Percentiles rank a stretch among this genome's conserved stretches.
phyloP scores from a whole-genome alignment of 1,139 yeast species.

The Pichia norvegensis region DNA sequence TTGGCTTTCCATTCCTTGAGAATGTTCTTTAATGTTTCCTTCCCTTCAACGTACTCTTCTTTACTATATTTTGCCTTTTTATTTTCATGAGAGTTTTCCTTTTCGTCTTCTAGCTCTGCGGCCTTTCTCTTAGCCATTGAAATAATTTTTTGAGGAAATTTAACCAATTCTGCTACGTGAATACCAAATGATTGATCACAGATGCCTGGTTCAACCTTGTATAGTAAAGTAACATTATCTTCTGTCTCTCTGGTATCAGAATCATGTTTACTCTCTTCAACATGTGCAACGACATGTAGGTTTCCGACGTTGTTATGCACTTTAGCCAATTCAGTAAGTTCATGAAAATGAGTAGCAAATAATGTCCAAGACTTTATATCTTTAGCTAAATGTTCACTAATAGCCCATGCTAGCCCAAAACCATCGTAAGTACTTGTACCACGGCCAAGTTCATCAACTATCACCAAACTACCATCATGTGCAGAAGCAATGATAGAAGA shows the following conservation, averaged over 20 bases:
- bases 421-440: constrained; percentile 98
- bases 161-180: constrained; percentile 92
- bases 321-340: constrained; percentile 70
- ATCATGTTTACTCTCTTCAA: constrained; percentile 36
- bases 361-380: constrained; percentile 69
- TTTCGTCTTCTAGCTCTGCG: constrained; percentile 67
- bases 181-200: constrained; percentile 95
- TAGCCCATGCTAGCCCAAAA: constrained; percentile 95
- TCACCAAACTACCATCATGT: constrained; percentile 72
- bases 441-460: constrained; percentile 91
- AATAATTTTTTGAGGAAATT: constrained; percentile 81
- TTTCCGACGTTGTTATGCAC: constrained; percentile 59
- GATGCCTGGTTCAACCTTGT: constrained; percentile 86
- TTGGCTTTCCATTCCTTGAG: constrained; percentile 54
- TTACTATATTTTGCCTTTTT: constrained; percentile 47
- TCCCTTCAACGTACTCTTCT: constrained; percentile 51
- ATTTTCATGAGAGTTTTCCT: constrained; percentile 28
- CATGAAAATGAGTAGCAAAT: constrained; percentile 97
- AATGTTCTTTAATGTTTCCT: constrained; percentile 44
- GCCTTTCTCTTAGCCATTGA: constrained; percentile 95
- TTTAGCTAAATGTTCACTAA: constrained; percentile 73
- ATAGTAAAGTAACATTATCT: constrained; percentile 78
- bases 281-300: constrained; percentile 90
- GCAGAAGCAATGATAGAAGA: constrained; percentile 87
- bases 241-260: constrained; percentile 22